Evolutionary conservation across 495 filamentous ascomycete genomes (phyloP).

Genomic region (Hyaloscypha finlandica): DNA sequence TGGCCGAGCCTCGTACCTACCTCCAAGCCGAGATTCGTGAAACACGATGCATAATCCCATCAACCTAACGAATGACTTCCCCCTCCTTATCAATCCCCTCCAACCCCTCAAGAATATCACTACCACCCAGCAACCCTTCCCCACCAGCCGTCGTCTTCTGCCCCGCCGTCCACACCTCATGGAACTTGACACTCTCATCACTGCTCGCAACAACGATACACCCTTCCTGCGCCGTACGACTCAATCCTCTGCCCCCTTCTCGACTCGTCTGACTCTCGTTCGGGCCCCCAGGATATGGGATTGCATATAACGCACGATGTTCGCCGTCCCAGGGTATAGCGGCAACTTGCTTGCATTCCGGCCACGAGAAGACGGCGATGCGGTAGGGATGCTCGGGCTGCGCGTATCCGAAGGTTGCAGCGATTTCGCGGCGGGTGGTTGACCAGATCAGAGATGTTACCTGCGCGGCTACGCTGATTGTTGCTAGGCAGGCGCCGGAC

Average conservation of each 20-base stretch:
- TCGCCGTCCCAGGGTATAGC: slow-evolving; percentile 87
- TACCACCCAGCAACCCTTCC: slow-evolving; percentile 76
- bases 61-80: slow-evolving; percentile 51
- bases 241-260: slow-evolving; percentile 32
- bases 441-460: slow-evolving; percentile 94
- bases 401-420: slow-evolving; percentile 93
- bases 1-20: not conserved
- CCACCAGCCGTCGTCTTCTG: slow-evolving; percentile 56
- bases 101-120: slow-evolving; percentile 81
- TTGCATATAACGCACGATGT: slow-evolving; percentile 75
- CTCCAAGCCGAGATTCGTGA: not conserved
- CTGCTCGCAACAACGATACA: slow-evolving; percentile 94
- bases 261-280: slow-evolving; percentile 38
- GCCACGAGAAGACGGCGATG: slow-evolving; percentile 95
- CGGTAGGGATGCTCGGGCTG: slow-evolving; percentile 89
- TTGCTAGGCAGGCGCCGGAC: slow-evolving; percentile 83
- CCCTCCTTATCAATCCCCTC: slow-evolving; percentile 84
- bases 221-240: slow-evolving; percentile 73
- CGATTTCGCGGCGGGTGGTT: slow-evolving; percentile 80
- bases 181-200: slow-evolving; percentile 93
- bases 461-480: slow-evolving; percentile 89
- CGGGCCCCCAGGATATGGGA: slow-evolving; percentile 66
- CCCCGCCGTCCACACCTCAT: slow-evolving; percentile 83
- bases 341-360: slow-evolving; percentile 84
- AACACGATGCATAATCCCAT: not conserved